phyloP scores from a whole-genome alignment of 352 stramenopile species.

The Phytophthora multivora region DNA sequence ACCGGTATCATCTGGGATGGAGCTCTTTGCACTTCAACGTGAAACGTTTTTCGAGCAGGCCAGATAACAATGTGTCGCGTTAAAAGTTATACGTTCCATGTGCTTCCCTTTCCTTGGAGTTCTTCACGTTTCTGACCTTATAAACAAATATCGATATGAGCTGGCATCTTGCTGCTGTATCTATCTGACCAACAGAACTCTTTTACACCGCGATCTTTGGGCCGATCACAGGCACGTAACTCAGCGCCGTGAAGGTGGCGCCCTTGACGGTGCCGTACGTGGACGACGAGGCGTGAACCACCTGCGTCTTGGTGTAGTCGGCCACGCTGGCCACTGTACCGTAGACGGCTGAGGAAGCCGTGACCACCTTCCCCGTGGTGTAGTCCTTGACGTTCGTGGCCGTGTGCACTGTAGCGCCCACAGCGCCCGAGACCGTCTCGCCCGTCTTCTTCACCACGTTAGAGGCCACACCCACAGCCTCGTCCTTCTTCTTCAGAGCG shows the following conservation, averaged over 20 bases:
- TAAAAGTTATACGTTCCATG: conserved; percentile 7
- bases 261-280: conserved; percentile 61
- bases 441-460: conserved; percentile 48
- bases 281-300: conserved; percentile 71
- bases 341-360: conserved; percentile 42
- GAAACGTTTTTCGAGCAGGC: background rate
- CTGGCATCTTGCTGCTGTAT: background rate
- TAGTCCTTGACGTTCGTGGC: conserved; percentile 68
- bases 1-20: no score
- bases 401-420: conserved; percentile 46
- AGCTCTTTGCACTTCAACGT: conserved; percentile 1
- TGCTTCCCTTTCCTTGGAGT: conserved; percentile 6
- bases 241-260: conserved; percentile 55
- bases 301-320: conserved; percentile 70
- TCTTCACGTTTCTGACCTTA: conserved; percentile 9
- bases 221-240: conserved; percentile 66
- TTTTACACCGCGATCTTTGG: conserved; percentile 48
- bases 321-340: conserved; percentile 53
- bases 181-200: background rate
- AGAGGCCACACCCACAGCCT: conserved; percentile 44
- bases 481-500: conserved; percentile 74
- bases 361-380: conserved; percentile 49
- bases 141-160: conserved; percentile 24
- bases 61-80: conserved; percentile 4
- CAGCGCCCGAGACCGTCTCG: conserved; percentile 45